phyloP scores from a whole-genome alignment of 2,329 filamentous ascomycete species.

The Diaporthe sp. region DNA sequence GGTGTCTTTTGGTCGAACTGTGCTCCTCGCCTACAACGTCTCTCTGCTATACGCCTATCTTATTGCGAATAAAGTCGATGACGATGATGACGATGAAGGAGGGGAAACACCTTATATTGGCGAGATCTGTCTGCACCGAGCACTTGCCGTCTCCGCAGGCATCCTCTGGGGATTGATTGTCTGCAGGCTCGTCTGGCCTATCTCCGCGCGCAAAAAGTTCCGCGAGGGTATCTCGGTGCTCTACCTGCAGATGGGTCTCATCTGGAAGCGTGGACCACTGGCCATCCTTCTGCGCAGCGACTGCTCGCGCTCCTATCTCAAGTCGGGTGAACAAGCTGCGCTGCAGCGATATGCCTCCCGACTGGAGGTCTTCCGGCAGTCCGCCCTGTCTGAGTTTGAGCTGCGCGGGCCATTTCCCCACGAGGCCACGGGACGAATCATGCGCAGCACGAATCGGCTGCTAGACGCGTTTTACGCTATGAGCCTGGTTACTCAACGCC shows the following conservation, averaged over 20 bases:
- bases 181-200: slow-evolving; percentile 92
- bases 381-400: slow-evolving; percentile 89
- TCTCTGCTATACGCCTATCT: slow-evolving; percentile 95
- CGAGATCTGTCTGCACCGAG: slow-evolving; percentile 89
- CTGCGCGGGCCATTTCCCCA: slow-evolving; percentile 89
- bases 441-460: slow-evolving; percentile 85
- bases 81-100: slow-evolving; percentile 90
- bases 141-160: slow-evolving; percentile 87
- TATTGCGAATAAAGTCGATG: slow-evolving; percentile 82
- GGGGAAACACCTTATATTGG: slow-evolving; percentile 86
- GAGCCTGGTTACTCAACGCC: slow-evolving; percentile 91
- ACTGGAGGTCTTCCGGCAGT: slow-evolving; percentile 79
- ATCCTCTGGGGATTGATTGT: slow-evolving; percentile 94
- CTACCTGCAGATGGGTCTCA: slow-evolving; percentile 93
- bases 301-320: slow-evolving; percentile 79
- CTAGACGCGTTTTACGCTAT: slow-evolving; percentile 96
- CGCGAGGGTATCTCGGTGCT: slow-evolving; percentile 91
- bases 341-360: slow-evolving; percentile 85
- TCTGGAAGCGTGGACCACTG: slow-evolving; percentile 95
- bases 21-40: slow-evolving; percentile 95
- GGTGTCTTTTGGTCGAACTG: slow-evolving; percentile 92
- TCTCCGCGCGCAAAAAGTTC: slow-evolving; percentile 88
- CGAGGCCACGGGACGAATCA: slow-evolving; percentile 78
- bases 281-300: slow-evolving; percentile 77
- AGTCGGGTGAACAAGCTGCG: slow-evolving; percentile 87